Evolutionary conservation across 2,329 filamentous ascomycete species (phyloP), one percentile per base, ranked within the genome.

Genomic region (Colletotrichum salicis): DNA sequence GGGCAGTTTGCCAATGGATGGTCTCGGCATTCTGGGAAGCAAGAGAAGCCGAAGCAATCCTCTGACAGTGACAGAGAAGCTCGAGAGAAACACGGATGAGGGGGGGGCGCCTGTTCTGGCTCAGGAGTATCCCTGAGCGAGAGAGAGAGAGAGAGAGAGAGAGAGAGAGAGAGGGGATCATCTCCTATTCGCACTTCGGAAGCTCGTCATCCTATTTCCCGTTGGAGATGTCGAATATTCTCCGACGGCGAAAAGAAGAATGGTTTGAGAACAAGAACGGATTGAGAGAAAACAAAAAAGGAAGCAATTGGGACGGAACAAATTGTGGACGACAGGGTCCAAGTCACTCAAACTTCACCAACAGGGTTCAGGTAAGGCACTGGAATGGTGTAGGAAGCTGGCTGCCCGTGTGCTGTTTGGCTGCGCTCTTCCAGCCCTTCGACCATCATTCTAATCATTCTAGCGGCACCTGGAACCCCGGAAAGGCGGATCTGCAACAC

Each of bases 1-100:
- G 22, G 61, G 45, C 33, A 51, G 33, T 11, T 7, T 41, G 37
- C 15, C 37, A 19, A 48, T 29, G 24, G 19, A 11, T 56, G 51
- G 22, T 48, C 63, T 68, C 58, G 64, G 68, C 59, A 45, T 13
- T 61, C 54, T 29, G 24, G 66, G 70, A 59, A 77, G 80, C 79
- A 81, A 79, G 74, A 79, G 73, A 80, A 81, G 78, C 80, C 80
- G 80, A 82, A 78, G 79, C 79, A 81, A 69, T 76, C 78, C 80
- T 81, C 79, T 79, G 73, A 81, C 80, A 80, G 71, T 29, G 35
- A 19, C 57, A 27, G 19, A 27, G 8, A 29, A 13, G 24, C 22
- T 74, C 72, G 76, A 72, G 76, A 74, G 75, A 76, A 73, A 75
- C 78, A 76, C 74, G 76, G 77, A 66, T 45, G 29, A 37, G 61